These are phyloP conservation scores for Solanum chilense DNA, from an alignment of 257 asterid genomes.

Conservation along the genomic window DNA sequence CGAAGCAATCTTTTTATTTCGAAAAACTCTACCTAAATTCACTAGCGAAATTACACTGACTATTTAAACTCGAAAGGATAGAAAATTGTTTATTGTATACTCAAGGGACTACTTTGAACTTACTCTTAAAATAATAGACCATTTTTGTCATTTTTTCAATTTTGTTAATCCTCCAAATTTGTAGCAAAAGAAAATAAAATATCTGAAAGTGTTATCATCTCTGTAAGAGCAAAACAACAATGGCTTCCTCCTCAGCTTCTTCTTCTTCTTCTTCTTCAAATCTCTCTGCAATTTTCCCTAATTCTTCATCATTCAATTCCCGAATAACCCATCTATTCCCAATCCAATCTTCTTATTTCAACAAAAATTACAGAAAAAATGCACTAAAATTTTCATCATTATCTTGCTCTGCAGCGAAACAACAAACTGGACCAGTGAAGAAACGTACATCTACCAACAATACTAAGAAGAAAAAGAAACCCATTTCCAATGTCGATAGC, in stretches of 20 bases:
- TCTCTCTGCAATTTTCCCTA: not conserved
- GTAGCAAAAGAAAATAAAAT: not conserved
- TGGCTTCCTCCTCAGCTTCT: not conserved
- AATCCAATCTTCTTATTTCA: not conserved
- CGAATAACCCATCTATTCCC: not conserved
- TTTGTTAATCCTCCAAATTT: not conserved
- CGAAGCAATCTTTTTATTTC: fast-evolving
- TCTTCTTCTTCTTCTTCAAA: constrained; percentile 8
- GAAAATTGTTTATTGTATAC: not conserved
- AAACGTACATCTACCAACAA: constrained; percentile 3
- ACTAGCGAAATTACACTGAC: no score
- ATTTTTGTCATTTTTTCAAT: not conserved
- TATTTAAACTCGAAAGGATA: not conserved
- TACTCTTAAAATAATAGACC: not conserved
- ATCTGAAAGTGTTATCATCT: not conserved
- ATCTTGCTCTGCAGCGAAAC: constrained; percentile 20
- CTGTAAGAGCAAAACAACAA: not conserved
- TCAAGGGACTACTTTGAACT: not conserved
- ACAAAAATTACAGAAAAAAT: not conserved
- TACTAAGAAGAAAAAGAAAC: constrained; percentile 20
- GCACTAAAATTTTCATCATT: not conserved
- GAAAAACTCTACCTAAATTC: not conserved
- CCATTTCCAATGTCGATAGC: not conserved
- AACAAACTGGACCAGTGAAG: constrained; percentile 24
- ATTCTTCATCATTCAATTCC: not conserved